Evolutionary conservation across 2,329 filamentous ascomycete species (phyloP).

Genomic region (Chalaropsis ovoidea): DNA sequence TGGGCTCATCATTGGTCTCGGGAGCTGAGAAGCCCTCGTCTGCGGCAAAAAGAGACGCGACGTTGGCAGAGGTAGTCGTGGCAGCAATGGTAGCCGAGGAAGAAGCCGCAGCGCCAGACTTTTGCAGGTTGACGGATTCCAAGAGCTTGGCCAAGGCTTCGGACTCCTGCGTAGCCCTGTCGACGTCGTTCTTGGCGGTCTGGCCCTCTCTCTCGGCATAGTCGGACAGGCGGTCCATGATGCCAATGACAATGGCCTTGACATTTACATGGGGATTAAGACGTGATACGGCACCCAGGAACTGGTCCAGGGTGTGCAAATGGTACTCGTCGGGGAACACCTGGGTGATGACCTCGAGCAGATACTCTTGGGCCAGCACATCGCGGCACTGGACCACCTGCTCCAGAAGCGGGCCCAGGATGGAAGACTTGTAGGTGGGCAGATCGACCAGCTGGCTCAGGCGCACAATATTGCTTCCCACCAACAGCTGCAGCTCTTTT

Average conservation of each 20-base stretch:
- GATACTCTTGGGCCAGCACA: conserved; percentile 92
- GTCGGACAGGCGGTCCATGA: conserved; percentile 92
- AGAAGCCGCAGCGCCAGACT: conserved; percentile 36
- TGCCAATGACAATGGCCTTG: conserved; percentile 92
- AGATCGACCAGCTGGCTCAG: conserved; percentile 92
- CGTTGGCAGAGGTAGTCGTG: background rate
- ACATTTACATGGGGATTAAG: conserved; percentile 95
- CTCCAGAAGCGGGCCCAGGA: conserved; percentile 79
- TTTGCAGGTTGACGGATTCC: conserved; percentile 63
- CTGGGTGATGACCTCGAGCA: conserved; percentile 95
- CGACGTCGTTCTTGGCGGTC: conserved; percentile 58
- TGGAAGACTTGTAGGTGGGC: conserved; percentile 83
- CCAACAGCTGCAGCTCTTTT: conserved; percentile 87
- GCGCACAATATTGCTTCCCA: conserved; percentile 91
- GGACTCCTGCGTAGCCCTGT: conserved; percentile 58
- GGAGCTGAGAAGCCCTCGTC: background rate
- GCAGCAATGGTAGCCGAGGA: conserved; percentile 18
- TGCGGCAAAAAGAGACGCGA: background rate
- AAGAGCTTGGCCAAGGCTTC: conserved; percentile 70
- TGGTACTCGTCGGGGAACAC: conserved; percentile 99
- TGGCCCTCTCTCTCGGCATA: conserved; percentile 87
- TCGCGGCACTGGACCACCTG: conserved; percentile 97
- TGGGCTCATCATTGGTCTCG: background rate
- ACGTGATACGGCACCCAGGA: conserved; percentile 83
- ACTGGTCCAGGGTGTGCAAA: conserved; percentile 88